Evolutionary conservation across 2,329 filamentous ascomycete genomes (phyloP), one percentile per base, ranked within the genome.

Genomic region (Neofusicoccum umdonicola): DNA sequence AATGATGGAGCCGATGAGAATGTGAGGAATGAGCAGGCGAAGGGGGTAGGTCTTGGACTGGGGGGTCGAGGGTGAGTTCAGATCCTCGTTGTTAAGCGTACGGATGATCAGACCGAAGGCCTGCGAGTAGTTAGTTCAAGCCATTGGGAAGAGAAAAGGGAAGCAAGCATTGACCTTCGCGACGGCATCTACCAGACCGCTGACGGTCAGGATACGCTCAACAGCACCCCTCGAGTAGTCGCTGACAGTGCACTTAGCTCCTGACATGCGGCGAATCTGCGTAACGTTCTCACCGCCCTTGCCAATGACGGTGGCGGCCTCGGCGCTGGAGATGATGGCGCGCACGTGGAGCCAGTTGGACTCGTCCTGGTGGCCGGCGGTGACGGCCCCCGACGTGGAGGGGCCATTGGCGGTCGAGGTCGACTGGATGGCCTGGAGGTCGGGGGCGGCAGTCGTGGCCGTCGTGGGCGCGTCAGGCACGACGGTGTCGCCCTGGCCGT

Each of bases 271-370:
- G 70, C 95, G 89, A 75, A 99, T 98, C 81, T 96, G 92, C 70
- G 93, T 96, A 54, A 99, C 95, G 75, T 99, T 99, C 83, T 99
- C 95, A 76, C 95, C 95, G 68, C 93, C 94, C 82, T 99, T 99
- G 75, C 95, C 95, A 79, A 99, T 99, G 70, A 97, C 92, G 56
- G 95, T 99, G 44, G 95, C 95, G 70, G 95, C 95, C 80, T 99
- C 95, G 51, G 93, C 92, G 79, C 94, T 99, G 61, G 94, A 96
- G 72, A 99, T 99, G 72, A 97, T 93, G 64, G 95, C 92, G 71
- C 95, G 91, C 72, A 99, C 91, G 77, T 99, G 95, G 70, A 99
- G 93, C 94, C 95, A 99, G 52, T 89, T 89, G 54, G 91, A 93
- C 82, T 99, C 95, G 74, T 99, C 95, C 71, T 95, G 88, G 74